Base-by-base conservation (phyloP, 2,329 filamentous ascomycete species). In the Falciphora oryzae region DNA sequence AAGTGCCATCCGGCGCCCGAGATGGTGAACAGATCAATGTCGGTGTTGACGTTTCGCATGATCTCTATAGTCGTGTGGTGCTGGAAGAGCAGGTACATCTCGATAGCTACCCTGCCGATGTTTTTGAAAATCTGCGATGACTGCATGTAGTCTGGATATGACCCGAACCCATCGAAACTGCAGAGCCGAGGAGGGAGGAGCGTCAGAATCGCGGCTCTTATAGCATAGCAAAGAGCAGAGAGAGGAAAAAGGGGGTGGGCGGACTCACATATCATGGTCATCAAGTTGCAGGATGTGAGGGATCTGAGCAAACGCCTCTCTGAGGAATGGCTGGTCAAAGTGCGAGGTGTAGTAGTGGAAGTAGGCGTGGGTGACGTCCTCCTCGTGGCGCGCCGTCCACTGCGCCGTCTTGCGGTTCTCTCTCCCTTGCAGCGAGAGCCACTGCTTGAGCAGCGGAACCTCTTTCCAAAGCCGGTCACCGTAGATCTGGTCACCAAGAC, bases 331-430 rank as follows among this genome's bases (percentile, higher is more conserved):
- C 76, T 99, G 95, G 73, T 99, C 95, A 74, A 99, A 98, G 75
- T 98, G 94, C 70, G 93, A 97, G 1, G 93, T 97, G 75, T 99
- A 99, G 76, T 97, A 99, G 76, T 99, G 95, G 77, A 99, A 99
- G 79, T 97, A 99, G 10, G 95, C 93, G 76, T 98, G 93, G 2
- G 90, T 89, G 25, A 97, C 92, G 73, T 99, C 95, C 73, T 99
- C 94, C 73, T 99, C 93, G 71, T 98, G 92, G 62, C 92, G 89
- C 4, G 94, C 92, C 10, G 93, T 97, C 95, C 95, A 99, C 58
- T 89, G 84, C 0, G 92, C 89, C 70, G 89, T 96, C 79, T 93
- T 96, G 65, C 96, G 85, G 70, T 93, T 95, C 65, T 98, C 95
- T 69, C 97, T 93, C 7, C 95, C 95, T 71, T 90, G 93, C 78